Evolutionary conservation across 2,329 filamentous ascomycete species (phyloP), one percentile per base, ranked within the genome.

Genomic region (Fusarium clavum): DNA sequence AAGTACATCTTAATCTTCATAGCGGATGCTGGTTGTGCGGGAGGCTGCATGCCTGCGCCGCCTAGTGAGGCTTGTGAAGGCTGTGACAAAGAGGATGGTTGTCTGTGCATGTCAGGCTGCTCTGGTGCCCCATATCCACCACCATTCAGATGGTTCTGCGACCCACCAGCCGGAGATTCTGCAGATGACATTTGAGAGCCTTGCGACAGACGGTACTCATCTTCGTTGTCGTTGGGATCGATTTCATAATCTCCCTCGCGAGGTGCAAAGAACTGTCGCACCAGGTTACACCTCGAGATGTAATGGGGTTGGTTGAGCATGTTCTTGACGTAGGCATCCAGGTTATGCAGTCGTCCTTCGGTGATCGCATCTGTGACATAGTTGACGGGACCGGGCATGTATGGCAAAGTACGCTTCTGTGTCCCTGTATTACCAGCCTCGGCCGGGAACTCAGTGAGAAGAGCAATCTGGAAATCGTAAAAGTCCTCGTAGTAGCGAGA

Each of bases 351-450:
- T 72, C 96, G 90, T 29, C 94, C 94, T 77, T 98, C 94, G 20
- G 94, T 97, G 75, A 99, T 98, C 38, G 93, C 93, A 77, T 98
- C 95, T n/a, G 95, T 99, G 59, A 98, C 95, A 80, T 97, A 97
- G 71, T 94, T 97, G 67, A 99, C 95, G 5, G 96, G 96, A 8
- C 96, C 96, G 12, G 96, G 96, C 96, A 99, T 99, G 79, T 97
- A 98, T 3, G 96, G 96, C 14, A 99, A 82, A 11, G 92, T 94
- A 59, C 96, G 91, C 77, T 92, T 91, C 76, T 94, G 90, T 52
- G 86, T 87, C 46, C 91, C 91, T 20, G 91, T 92, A 76, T 97
- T 96, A 57, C 96, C 96, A 40, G 96, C 95, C 80, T 98, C 96
- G 38, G 92, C 90, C 24, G 96, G 95, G 77, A 98, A 98, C 71